Conservation (phyloP, 768 basidiomycete genomes). For the Thelephora aurantiotincta region DNA sequence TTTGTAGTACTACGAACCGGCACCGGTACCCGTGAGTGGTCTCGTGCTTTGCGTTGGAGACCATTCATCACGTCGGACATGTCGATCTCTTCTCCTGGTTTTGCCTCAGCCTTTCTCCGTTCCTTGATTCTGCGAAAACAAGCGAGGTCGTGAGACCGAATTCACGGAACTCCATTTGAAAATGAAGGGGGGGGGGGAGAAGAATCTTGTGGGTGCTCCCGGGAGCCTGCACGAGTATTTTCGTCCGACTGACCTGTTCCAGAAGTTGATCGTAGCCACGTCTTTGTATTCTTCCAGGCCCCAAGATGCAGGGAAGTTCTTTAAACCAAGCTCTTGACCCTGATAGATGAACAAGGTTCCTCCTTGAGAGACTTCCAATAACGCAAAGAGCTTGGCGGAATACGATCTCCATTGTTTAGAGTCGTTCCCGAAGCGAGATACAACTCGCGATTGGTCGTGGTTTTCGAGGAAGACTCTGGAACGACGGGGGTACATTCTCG, state of each 20-base stretch:
- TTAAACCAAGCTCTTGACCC: slow-evolving; percentile 60
- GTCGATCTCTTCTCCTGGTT: slow-evolving; percentile 29
- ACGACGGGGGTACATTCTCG: neutral
- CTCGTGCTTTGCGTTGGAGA: slow-evolving; percentile 50
- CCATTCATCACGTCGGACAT: slow-evolving; percentile 47
- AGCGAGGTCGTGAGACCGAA: neutral
- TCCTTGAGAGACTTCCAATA: slow-evolving; percentile 43
- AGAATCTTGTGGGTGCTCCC: neutral
- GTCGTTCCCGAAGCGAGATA: slow-evolving; percentile 58
- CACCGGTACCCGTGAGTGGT: slow-evolving; percentile 60
- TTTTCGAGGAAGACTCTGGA: slow-evolving; percentile 52
- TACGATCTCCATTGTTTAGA: slow-evolving; percentile 34
- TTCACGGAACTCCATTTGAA: neutral
- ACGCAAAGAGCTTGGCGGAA: slow-evolving; percentile 51
- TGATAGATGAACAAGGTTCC: slow-evolving; percentile 67
- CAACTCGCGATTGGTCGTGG: slow-evolving; percentile 50
- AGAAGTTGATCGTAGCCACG: slow-evolving; percentile 46
- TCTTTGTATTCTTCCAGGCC: slow-evolving; percentile 64
- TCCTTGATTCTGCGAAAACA: slow-evolving; percentile 17
- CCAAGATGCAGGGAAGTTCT: slow-evolving; percentile 50
- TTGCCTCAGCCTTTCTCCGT: slow-evolving; percentile 12
- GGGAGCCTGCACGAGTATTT: neutral
- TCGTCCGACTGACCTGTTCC: slow-evolving; percentile 27
- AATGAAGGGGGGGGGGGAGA: too few relatives aligned
- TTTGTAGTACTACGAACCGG: slow-evolving; percentile 32